Evolutionary conservation across 495 filamentous ascomycete species (phyloP).

Genomic region (Immersiella caudata): DNA sequence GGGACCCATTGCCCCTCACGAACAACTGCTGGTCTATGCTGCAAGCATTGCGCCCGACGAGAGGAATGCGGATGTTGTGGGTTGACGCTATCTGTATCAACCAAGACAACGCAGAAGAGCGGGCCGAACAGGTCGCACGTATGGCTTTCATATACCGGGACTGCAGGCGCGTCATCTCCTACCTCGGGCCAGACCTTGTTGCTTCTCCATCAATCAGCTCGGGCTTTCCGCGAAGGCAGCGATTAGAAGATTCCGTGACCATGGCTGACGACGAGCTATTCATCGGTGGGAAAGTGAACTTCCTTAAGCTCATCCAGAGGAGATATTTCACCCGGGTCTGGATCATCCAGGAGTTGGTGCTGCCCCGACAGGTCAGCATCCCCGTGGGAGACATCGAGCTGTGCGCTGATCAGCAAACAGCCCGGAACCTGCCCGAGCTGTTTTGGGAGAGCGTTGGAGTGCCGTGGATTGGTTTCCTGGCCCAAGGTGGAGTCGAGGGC

Average conservation of each 20-base stretch:
- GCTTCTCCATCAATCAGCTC: too few relatives aligned
- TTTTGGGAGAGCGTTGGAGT: too few relatives aligned
- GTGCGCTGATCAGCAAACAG: too few relatives aligned
- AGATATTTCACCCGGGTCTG: neutral
- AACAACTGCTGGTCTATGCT: neutral
- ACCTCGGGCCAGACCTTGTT: neutral
- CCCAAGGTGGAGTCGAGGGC: too few relatives aligned
- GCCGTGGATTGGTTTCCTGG: too few relatives aligned
- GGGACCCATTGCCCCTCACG: neutral
- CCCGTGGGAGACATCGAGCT: too few relatives aligned
- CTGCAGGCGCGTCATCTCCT: neutral
- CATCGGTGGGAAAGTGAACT: neutral
- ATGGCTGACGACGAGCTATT: neutral
- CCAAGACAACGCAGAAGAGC: neutral
- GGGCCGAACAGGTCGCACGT: neutral
- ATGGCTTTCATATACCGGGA: neutral
- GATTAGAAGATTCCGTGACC: neutral
- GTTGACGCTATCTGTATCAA: conserved; percentile 9
- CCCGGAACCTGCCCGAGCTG: too few relatives aligned
- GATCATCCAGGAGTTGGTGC: conserved; percentile 3
- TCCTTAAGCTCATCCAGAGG: neutral
- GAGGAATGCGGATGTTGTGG: neutral
- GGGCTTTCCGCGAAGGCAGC: neutral
- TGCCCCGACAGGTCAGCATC: neutral
- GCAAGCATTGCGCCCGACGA: neutral